phyloP scores from a whole-genome alignment of 2,329 filamentous ascomycete genomes.

The Rachicladosporium sp. region DNA sequence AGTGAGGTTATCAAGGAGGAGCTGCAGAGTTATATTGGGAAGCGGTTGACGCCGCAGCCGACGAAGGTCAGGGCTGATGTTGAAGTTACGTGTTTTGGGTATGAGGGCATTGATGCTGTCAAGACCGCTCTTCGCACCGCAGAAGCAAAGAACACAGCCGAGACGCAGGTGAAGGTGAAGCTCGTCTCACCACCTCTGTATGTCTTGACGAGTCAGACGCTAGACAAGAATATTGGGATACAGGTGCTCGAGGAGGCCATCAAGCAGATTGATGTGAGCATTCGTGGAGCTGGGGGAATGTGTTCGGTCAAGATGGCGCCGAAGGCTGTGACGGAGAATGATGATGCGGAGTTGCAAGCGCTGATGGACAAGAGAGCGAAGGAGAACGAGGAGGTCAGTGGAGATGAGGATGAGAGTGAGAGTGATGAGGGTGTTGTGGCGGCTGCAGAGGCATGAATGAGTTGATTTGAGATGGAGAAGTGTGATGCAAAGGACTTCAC shows the following conservation, averaged over 20 bases:
- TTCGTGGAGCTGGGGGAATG: constrained; percentile 64
- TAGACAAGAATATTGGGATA: constrained; percentile 86
- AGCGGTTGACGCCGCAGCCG: constrained; percentile 93
- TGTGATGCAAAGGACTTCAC: no score
- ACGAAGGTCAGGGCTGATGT: constrained; percentile 98
- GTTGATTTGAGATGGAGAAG: no score
- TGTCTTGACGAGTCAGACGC: constrained; percentile 85
- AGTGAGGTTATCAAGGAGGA: constrained; percentile 77
- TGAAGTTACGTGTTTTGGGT: constrained; percentile 80
- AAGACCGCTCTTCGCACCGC: constrained; percentile 85
- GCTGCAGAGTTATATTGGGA: constrained; percentile 88
- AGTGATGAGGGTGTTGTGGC: constrained; percentile 75
- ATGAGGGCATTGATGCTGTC: constrained; percentile 96
- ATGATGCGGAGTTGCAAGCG: constrained; percentile 91
- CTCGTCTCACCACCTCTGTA: constrained; percentile 96
- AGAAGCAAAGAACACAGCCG: constrained; percentile 81
- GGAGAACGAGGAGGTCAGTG: constrained; percentile 95
- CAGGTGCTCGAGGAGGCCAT: constrained; percentile 78
- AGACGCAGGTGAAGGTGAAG: constrained; percentile 94
- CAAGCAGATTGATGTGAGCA: constrained; percentile 69
- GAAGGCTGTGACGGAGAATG: constrained; percentile 97
- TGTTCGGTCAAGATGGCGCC: constrained; percentile 95
- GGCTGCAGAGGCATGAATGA: constrained; percentile 16
- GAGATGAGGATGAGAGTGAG: constrained; percentile 91
- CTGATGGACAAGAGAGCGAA: constrained; percentile 98